phyloP scores from a whole-genome alignment of 1,284 basidiomycete species.

The Thelephora terrestris region DNA sequence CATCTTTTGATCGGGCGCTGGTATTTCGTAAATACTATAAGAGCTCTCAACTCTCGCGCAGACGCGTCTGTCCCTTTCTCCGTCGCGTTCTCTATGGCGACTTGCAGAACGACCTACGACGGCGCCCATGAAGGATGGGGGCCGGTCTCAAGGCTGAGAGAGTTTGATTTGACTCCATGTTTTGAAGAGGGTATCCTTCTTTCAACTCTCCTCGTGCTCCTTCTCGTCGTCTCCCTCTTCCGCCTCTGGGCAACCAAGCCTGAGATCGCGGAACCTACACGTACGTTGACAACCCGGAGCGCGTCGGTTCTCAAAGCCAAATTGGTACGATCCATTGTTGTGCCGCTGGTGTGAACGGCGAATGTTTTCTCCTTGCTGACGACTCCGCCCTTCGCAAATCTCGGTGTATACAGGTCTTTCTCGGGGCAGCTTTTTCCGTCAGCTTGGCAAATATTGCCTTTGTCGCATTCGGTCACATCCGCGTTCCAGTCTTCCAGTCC shows the following conservation, averaged over 20 bases:
- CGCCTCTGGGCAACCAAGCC: constrained; percentile 25
- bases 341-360: neutral
- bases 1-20: too few species aligned
- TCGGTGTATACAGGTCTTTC: constrained; percentile 28
- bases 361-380: neutral
- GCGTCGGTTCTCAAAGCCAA: constrained; percentile 46
- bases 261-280: constrained; percentile 15
- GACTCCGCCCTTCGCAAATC: neutral
- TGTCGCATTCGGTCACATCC: constrained; percentile 24
- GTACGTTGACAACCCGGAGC: constrained; percentile 25
- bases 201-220: constrained; percentile 37
- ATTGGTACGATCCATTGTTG: constrained; percentile 37
- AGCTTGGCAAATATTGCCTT: constrained; percentile 32
- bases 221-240: constrained; percentile 34
- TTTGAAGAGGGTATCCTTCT: constrained; percentile 71
- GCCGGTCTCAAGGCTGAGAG: constrained; percentile 45
- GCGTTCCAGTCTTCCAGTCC: constrained; percentile 42
- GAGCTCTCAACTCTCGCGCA: too few species aligned
- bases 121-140: constrained; percentile 52
- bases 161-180: constrained; percentile 78
- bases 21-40: too few species aligned
- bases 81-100: neutral
- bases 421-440: constrained; percentile 30
- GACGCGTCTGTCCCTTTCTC: too few species aligned
- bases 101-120: constrained; percentile 24